Conservation (phyloP, 2,329 filamentous ascomycete genomes). For the Juglanconis sp. region DNA sequence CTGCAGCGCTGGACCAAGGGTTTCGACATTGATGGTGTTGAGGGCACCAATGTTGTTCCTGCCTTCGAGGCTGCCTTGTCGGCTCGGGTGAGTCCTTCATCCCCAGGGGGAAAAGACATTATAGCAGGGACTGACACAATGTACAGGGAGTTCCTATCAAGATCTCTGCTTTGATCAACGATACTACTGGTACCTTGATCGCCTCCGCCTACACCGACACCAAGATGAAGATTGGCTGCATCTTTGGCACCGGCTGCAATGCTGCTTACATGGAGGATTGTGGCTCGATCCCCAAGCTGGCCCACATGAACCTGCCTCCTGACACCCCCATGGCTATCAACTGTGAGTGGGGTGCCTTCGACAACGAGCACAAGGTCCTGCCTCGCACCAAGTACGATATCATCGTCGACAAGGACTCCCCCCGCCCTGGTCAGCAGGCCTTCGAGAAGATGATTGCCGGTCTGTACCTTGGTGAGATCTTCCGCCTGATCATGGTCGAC, state of each 20-base stretch:
- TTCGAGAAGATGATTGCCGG: constrained; percentile 99
- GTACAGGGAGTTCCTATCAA: constrained; percentile 81
- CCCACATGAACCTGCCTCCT: constrained; percentile 81
- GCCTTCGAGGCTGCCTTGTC: constrained; percentile 78
- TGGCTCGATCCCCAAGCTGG: constrained; percentile 89
- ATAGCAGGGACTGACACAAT: constrained; percentile 23
- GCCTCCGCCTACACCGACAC: constrained; percentile 95
- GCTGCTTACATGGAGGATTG: constrained; percentile 96
- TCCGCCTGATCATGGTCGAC: constrained; percentile 82
- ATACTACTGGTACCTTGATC: constrained; percentile 95
- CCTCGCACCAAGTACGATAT: constrained; percentile 83
- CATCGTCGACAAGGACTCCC: constrained; percentile 85
- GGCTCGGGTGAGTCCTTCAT: constrained; percentile 51
- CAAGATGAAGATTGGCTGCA: constrained; percentile 91
- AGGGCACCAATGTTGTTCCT: constrained; percentile 85
- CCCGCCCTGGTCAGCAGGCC: constrained; percentile 87
- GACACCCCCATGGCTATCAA: constrained; percentile 91
- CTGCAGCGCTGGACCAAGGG: constrained; percentile 97
- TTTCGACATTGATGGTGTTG: constrained; percentile 88
- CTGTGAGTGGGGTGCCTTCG: constrained; percentile 96
- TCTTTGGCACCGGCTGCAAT: constrained; percentile 97
- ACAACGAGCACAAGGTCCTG: constrained; percentile 87
- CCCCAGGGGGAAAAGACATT: neutral
- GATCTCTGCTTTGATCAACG: constrained; percentile 90
- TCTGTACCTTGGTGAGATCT: constrained; percentile 90